These are phyloP conservation scores for Apiospora arundinis DNA, from an alignment of 2,329 filamentous ascomycete species.

Conservation along the genomic window DNA sequence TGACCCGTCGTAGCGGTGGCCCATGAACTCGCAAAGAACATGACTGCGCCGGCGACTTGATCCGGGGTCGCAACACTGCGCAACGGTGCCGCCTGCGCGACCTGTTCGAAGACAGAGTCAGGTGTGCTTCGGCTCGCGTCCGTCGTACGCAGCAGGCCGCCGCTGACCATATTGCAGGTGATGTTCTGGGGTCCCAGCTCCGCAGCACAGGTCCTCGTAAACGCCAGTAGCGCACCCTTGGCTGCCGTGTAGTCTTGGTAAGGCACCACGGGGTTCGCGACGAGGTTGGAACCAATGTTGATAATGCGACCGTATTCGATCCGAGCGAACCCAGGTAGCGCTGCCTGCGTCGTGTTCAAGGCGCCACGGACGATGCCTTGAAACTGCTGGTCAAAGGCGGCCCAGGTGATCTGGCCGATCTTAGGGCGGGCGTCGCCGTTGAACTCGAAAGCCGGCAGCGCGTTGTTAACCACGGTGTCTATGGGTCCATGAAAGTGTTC, in stretches of 20 bases:
- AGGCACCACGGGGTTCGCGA: slow-evolving; percentile 24
- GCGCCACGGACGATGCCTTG: slow-evolving; percentile 21
- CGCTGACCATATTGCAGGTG: slow-evolving; percentile 24
- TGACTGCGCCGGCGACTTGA: slow-evolving; percentile 22
- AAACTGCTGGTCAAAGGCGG: slow-evolving; percentile 21
- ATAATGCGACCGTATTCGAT: slow-evolving; percentile 21
- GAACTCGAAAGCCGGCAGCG: slow-evolving; percentile 21
- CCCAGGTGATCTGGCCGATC: slow-evolving; percentile 19
- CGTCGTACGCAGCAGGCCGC: slow-evolving; percentile 21
- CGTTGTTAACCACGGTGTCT: slow-evolving; percentile 22
- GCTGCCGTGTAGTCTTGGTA: slow-evolving; percentile 26
- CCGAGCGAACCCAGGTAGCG: background rate
- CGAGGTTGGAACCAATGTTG: slow-evolving; percentile 25
- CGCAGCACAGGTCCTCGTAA: slow-evolving; percentile 23
- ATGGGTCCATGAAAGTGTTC: background rate
- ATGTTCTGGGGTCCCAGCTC: slow-evolving; percentile 20
- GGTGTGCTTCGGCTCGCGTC: slow-evolving; percentile 22
- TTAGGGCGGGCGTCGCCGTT: slow-evolving; percentile 21
- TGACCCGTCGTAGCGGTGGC: slow-evolving; percentile 21
- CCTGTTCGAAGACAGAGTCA: slow-evolving; percentile 22
- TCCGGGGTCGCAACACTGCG: slow-evolving; percentile 18
- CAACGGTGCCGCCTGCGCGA: slow-evolving; percentile 19
- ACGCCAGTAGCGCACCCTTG: slow-evolving; percentile 24
- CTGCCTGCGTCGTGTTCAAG: slow-evolving; percentile 23
- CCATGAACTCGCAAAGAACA: slow-evolving; percentile 26